phyloP scores from a whole-genome alignment of 768 basidiomycete genomes.

The Xerocomellus chrysenteron region DNA sequence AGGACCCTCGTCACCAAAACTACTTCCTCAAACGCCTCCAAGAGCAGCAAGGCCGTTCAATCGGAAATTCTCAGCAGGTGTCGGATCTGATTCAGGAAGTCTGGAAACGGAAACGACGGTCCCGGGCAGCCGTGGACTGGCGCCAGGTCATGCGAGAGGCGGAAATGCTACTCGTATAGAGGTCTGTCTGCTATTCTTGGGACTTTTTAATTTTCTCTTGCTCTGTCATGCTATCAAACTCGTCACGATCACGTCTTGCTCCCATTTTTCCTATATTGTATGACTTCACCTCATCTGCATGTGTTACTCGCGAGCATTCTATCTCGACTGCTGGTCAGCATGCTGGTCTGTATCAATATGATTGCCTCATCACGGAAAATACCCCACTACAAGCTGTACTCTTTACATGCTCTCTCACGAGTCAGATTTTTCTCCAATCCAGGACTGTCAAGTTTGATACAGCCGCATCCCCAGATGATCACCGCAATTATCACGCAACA shows the following conservation, averaged over 20 bases:
- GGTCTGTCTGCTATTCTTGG: not conserved
- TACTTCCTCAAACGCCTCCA: slow-evolving; percentile 47
- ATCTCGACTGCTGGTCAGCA: slow-evolving; percentile 23
- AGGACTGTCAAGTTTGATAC: not conserved
- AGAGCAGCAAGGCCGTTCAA: slow-evolving; percentile 49
- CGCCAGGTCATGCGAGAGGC: slow-evolving; percentile 49
- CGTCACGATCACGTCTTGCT: not conserved
- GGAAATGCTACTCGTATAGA: slow-evolving; percentile 60
- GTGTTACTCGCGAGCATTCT: slow-evolving; percentile 5
- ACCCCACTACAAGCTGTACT: slow-evolving; percentile 24
- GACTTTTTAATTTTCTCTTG: not conserved
- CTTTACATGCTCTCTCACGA: slow-evolving; percentile 12
- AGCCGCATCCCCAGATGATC: not conserved
- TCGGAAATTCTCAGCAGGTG: slow-evolving; percentile 67
- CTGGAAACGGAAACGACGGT: slow-evolving; percentile 55
- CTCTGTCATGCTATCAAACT: slow-evolving; percentile 2
- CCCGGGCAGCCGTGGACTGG: slow-evolving; percentile 54
- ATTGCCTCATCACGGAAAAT: slow-evolving; percentile 20
- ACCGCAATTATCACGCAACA: slow-evolving; percentile 2
- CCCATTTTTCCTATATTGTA: slow-evolving; percentile 11
- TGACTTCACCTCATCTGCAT: slow-evolving; percentile 9
- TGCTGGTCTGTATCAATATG: slow-evolving; percentile 10
- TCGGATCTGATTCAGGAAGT: slow-evolving; percentile 52
- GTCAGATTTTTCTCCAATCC: not conserved
- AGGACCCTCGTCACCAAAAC: slow-evolving; percentile 41